Conservation (phyloP, 139 green algal species). For the Ettlia oleoabundans region DNA sequence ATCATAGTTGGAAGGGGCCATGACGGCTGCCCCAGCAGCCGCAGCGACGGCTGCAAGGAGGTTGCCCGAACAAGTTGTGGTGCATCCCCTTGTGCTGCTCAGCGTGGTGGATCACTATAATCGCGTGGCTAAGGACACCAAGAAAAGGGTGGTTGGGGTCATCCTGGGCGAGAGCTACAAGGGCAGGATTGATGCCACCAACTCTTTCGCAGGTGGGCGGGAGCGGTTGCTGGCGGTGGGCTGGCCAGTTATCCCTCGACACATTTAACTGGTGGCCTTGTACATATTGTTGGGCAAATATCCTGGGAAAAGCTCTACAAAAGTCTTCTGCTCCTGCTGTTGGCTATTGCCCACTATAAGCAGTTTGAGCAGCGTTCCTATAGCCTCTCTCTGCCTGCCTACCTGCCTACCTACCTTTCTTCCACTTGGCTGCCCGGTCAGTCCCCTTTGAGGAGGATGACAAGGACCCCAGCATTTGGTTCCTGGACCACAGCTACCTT, state of each 20-base stretch:
- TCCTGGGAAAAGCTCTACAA: too few relatives aligned
- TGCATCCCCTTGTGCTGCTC: conserved; percentile 97
- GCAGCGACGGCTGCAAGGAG: conserved; percentile 4
- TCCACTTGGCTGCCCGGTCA: conserved; percentile 31
- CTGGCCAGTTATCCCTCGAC: too few relatives aligned
- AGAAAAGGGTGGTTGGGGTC: conserved; percentile 95
- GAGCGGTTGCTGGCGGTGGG: not conserved
- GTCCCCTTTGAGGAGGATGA: conserved; percentile 99
- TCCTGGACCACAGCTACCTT: conserved; percentile 98
- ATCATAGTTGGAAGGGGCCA: not conserved
- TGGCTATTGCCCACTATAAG: too few relatives aligned
- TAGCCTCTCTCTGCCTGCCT: not conserved
- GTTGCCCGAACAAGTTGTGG: conserved; percentile 62
- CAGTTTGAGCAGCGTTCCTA: too few relatives aligned
- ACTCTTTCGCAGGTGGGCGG: conserved; percentile 92
- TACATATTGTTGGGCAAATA: too few relatives aligned
- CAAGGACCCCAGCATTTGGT: conserved; percentile 96
- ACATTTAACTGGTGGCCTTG: too few relatives aligned
- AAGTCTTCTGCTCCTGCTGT: too few relatives aligned
- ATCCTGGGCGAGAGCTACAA: conserved; percentile 91
- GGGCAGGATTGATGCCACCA: conserved; percentile 93
- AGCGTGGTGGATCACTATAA: conserved; percentile 99
- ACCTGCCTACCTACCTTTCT: not conserved
- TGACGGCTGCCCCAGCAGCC: conserved; percentile 1
- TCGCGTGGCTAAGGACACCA: conserved; percentile 94